These are phyloP conservation scores for Daldinia loculata DNA, from an alignment of 495 filamentous ascomycete genomes.

Conservation along the genomic window DNA sequence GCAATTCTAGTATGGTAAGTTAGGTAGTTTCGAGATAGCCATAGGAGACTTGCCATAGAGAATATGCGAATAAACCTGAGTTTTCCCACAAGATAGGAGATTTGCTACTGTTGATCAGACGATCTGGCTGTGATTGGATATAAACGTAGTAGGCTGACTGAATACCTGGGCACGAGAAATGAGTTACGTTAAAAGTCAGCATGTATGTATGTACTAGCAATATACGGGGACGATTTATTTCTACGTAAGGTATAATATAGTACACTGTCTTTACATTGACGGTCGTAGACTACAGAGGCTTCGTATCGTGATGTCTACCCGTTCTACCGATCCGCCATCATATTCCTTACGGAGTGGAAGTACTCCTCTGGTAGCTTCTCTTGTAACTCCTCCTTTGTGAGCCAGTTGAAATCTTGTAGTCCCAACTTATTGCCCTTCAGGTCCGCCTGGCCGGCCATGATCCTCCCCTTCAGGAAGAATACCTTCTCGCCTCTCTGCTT, in stretches of 20 bases:
- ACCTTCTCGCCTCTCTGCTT: conserved; percentile 72
- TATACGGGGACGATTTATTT: not conserved
- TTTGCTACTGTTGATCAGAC: not conserved
- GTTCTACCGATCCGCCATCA: conserved; percentile 75
- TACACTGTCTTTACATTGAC: conserved; percentile 38
- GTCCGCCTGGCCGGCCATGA: conserved; percentile 95
- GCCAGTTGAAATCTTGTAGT: conserved; percentile 87
- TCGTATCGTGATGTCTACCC: conserved; percentile 2
- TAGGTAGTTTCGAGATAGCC: not conserved
- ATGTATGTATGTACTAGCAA: not conserved
- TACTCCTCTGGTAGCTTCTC: conserved; percentile 68
- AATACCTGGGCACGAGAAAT: not conserved
- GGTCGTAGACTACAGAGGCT: conserved; percentile 27
- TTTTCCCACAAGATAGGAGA: not conserved
- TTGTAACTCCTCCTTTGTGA: conserved; percentile 86
- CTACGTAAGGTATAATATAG: conserved; percentile 18
- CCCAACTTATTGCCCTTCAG: conserved; percentile 74
- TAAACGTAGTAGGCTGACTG: not conserved
- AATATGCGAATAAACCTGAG: not conserved
- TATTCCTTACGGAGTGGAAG: conserved; percentile 77
- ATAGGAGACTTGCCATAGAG: not conserved
- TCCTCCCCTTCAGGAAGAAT: conserved; percentile 95
- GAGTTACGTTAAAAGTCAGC: not conserved
- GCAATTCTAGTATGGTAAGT: not conserved
- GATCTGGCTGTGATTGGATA: not conserved